Evolutionary conservation across 768 basidiomycete species (phyloP).

Genomic region (Cyclocybe aegerita): DNA sequence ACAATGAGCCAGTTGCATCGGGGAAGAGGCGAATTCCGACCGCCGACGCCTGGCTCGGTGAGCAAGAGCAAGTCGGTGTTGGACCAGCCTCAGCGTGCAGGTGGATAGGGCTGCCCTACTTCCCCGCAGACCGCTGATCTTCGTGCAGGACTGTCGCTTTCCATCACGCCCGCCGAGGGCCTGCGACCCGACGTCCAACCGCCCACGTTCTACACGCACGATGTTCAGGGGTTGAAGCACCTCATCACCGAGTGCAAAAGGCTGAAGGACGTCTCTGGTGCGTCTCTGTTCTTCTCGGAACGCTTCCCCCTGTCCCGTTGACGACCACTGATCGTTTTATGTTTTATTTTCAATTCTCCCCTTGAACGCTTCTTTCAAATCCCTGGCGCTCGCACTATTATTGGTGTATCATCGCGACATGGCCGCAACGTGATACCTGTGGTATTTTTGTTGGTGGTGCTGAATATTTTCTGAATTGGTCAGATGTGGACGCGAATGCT

Average conservation of each 20-base stretch:
- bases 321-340: background rate
- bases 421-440: background rate
- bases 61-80: slow-evolving; percentile 16
- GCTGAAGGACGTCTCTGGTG: slow-evolving; percentile 51
- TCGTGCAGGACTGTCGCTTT: slow-evolving; percentile 51
- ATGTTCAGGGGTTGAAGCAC: slow-evolving; percentile 44
- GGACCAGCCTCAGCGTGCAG: slow-evolving; percentile 35
- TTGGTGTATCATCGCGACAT: too few species aligned
- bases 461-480: too few species aligned
- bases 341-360: too few species aligned
- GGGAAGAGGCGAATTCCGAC: slow-evolving; percentile 32
- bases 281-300: slow-evolving; percentile 6
- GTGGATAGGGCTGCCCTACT: slow-evolving; percentile 25
- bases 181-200: slow-evolving; percentile 24
- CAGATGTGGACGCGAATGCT: slow-evolving; percentile 22
- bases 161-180: slow-evolving; percentile 45
- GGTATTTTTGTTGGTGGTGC: background rate
- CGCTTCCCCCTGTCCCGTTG: background rate
- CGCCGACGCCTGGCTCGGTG: slow-evolving; percentile 4
- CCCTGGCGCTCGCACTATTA: too few species aligned
- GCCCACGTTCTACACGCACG: slow-evolving; percentile 44
- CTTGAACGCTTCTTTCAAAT: too few species aligned
- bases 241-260: slow-evolving; percentile 58
- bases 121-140: background rate
- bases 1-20: slow-evolving; percentile 55